These are phyloP conservation scores for Cavenderia fasciculata DNA, from an alignment of 78 protist genomes.

Conservation along the genomic window DNA sequence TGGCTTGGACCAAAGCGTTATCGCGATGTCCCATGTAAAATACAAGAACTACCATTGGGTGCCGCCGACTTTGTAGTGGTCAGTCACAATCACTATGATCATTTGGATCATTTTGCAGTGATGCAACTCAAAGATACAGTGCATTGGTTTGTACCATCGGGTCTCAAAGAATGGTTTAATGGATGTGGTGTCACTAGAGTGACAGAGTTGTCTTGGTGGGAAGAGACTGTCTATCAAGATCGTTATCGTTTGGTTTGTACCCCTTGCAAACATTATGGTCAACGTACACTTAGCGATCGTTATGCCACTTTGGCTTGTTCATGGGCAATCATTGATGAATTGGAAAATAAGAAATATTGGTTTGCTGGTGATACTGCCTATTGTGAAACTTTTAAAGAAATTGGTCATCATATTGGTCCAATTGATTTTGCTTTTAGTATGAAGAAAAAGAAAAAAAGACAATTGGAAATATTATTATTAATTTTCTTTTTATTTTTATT, in stretches of 20 bases:
- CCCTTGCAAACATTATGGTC: slow-evolving; percentile 42
- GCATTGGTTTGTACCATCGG: slow-evolving; percentile 55
- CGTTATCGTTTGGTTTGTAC: slow-evolving; percentile 11
- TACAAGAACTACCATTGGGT: slow-evolving; percentile 67
- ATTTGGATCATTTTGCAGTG: slow-evolving; percentile 29
- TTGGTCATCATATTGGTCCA: slow-evolving; percentile 71
- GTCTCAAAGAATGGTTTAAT: slow-evolving; percentile 47
- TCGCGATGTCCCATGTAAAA: slow-evolving; percentile 30
- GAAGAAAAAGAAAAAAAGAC: neutral
- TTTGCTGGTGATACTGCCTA: slow-evolving; percentile 78
- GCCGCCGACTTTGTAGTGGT: slow-evolving; percentile 50
- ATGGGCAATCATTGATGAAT: slow-evolving; percentile 38
- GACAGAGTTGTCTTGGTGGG: slow-evolving; percentile 80
- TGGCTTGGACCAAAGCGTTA: slow-evolving; percentile 69
- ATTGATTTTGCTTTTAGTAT: slow-evolving; percentile 47
- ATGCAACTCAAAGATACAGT: slow-evolving; percentile 1
- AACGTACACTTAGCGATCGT: neutral
- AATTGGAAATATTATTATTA: neutral
- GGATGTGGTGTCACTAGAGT: neutral
- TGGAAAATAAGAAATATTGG: slow-evolving; percentile 13
- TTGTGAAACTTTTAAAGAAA: slow-evolving; percentile 49
- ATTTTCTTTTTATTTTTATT: too few species aligned
- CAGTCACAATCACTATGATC: slow-evolving; percentile 77
- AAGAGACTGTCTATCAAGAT: neutral
- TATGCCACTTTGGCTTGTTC: slow-evolving; percentile 30